Base-by-base conservation (phyloP, 768 basidiomycete species). In the Tephrocybe rancida region DNA sequence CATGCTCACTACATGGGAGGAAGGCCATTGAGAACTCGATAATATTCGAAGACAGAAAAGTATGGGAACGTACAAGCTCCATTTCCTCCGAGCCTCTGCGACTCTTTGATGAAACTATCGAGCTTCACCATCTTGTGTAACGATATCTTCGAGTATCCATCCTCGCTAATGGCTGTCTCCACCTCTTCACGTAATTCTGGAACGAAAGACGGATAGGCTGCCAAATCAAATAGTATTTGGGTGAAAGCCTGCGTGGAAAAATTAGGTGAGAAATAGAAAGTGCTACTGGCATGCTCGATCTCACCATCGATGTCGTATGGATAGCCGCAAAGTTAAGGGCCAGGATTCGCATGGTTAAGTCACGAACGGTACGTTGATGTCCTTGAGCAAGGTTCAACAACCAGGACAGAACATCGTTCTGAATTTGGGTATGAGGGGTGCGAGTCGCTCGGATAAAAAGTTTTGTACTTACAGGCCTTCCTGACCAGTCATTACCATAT, bases 341-440 rank as follows among this genome's bases (percentile, higher is more conserved):
- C 4, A 78, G 60, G 5, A 77, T 52, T 5, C 69, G 64, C 2
- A 61, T n/a, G 0, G 66, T 62, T 5, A 75, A 47, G 14, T 67
- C 67, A 18, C 60, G 60, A 8, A 71, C 49, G 0, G 66, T 68
- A 18, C 65, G 61, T 48, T 73, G 68, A 3, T 64, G 43, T 22
- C 63, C 70, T 26, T 64, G 43, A 0, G 75, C 74, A 14, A 64
- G 63, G 30, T 75, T 75, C 35, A 81, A 61, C 6, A 80, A 58
- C 80, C 80, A 82, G 35, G 69, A 70, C 4, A 81, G 68, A 32
- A 77, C 59, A 56, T 82, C 78, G 47, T 75, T 74, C 80, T 79
- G 38, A 52, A 13, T 54, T 27, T 29, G 47, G 18, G 18, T 13
- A 22, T 41, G 21, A 41, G 41, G 41, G 37, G 50, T 35, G 45